Conservation (phyloP, 2,329 filamentous ascomycete species). For the Ascochyta fabae region DNA sequence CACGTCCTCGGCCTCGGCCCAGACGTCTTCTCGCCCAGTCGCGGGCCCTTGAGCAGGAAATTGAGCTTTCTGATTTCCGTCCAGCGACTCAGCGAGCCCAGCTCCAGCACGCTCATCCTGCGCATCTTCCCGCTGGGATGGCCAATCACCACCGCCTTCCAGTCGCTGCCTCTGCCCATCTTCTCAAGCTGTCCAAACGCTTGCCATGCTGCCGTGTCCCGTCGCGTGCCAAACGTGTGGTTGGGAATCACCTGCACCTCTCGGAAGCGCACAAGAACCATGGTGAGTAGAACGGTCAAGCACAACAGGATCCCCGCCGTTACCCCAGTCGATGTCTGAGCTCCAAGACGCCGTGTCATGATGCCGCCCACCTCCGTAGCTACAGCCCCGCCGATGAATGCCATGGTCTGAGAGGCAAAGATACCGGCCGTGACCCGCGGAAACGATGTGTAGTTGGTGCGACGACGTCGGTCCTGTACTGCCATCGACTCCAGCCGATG, state of each 20-base stretch:
- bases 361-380: slow-evolving; percentile 73
- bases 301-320: slow-evolving; percentile 71
- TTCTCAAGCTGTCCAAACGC: slow-evolving; percentile 49
- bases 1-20: slow-evolving; percentile 4
- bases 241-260: slow-evolving; percentile 72
- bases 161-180: slow-evolving; percentile 58
- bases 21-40: slow-evolving; percentile 24
- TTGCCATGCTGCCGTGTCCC: slow-evolving; percentile 41
- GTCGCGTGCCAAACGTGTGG: slow-evolving; percentile 54
- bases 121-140: slow-evolving; percentile 73
- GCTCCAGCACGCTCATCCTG: slow-evolving; percentile 73
- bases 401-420: slow-evolving; percentile 72
- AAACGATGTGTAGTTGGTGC: slow-evolving; percentile 77
- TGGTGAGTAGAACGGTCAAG: slow-evolving; percentile 68
- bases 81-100: slow-evolving; percentile 73
- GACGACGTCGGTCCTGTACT: slow-evolving; percentile 52
- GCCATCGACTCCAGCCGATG: slow-evolving; percentile 56
- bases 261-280: slow-evolving; percentile 69
- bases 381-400: slow-evolving; percentile 72
- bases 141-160: slow-evolving; percentile 74
- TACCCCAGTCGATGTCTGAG: slow-evolving; percentile 71
- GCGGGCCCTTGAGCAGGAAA: slow-evolving; percentile 39
- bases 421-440: slow-evolving; percentile 76
- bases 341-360: slow-evolving; percentile 69
- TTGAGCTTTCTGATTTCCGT: slow-evolving; percentile 69